Base-by-base conservation (phyloP, 371 early-diverging fungal species). In the Synchytrium microbalum region DNA sequence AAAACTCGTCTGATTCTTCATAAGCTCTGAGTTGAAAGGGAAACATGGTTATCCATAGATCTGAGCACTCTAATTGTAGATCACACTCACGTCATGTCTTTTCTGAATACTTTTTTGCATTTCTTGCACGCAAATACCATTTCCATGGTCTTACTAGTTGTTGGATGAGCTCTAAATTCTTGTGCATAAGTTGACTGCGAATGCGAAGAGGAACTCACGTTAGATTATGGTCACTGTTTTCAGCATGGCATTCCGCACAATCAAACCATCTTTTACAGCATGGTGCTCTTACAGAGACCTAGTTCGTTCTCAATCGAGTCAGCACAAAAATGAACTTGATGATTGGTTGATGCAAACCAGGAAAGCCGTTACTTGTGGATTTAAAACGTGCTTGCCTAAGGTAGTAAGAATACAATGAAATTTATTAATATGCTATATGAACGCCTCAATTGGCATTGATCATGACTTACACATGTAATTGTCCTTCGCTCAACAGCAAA, bases 111-210 rank as follows among this genome's bases (percentile, higher is more conserved):
- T 77, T 96, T 97, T 79, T 91, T 93, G 78, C 96, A 97, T 72
- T 96, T 96, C 74, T 97, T 97, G 77, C 98, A 97, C 3, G 92
- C 92, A 79, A 97, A 92, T 0, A 92, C 86, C 92, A 97, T 91
- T 73, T 97, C 98, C 59, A 77, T 75, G 2, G 91, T 84, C 70
- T 89, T 92, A 64, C 82, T 75, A 38, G n/a, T 51, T 62, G 60
- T 2, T 16, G 38, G 29, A 23, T 29, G 23, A 58, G 10, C 25
- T 55, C 56, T 14, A 24, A 5, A 23, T 59, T 53, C 30, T 38
- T n/a, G 10, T 28, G 60, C 60, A 59, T 25, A 25, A 10, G 38
- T 5, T 38, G 62, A 61, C 1, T 24, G 59, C 26, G 54, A 33
- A 59, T 13, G 32, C 0, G 1, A 29, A 19, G 32, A 16, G 3